Evolutionary conservation across 257 asterid genomes (phyloP).

Genomic region (Voacanga thouarsii): DNA sequence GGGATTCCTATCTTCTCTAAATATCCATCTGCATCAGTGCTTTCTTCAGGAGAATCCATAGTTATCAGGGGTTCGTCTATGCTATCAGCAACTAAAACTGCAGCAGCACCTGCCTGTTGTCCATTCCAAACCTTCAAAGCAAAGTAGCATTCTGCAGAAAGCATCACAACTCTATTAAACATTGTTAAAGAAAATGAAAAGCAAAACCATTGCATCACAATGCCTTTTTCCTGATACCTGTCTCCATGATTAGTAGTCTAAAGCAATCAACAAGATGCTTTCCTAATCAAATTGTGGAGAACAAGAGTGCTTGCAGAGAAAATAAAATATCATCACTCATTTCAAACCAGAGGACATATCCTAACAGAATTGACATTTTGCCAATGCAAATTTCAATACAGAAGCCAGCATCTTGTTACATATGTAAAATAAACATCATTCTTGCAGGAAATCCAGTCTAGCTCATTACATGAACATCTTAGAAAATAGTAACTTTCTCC

Average conservation of each 20-base stretch:
- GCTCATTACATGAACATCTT: too few relatives aligned
- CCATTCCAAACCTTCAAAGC: constrained; percentile 86
- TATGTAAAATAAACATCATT: too few relatives aligned
- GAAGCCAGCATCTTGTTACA: not conserved
- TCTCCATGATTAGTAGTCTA: not conserved
- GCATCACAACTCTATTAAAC: not conserved
- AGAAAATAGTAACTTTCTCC: not conserved
- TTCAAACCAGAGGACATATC: not conserved
- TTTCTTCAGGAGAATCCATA: constrained; percentile 91
- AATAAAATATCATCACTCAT: not conserved
- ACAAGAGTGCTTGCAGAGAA: not conserved
- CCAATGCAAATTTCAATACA: not conserved
- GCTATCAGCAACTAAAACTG: constrained; percentile 81
- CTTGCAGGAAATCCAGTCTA: too few relatives aligned
- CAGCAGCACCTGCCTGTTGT: constrained; percentile 87
- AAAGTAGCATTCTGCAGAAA: constrained; percentile 64
- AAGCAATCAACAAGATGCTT: not conserved
- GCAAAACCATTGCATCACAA: not conserved
- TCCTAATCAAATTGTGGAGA: not conserved
- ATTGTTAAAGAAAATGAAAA: not conserved
- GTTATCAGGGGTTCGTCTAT: constrained; percentile 77
- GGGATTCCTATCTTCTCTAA: constrained; percentile 75
- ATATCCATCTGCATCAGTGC: constrained; percentile 61
- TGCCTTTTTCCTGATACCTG: not conserved
- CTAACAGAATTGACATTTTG: not conserved